Evolutionary conservation across 1,139 yeast species (phyloP).

Genomic region (Zygosaccharomyces sapae): DNA sequence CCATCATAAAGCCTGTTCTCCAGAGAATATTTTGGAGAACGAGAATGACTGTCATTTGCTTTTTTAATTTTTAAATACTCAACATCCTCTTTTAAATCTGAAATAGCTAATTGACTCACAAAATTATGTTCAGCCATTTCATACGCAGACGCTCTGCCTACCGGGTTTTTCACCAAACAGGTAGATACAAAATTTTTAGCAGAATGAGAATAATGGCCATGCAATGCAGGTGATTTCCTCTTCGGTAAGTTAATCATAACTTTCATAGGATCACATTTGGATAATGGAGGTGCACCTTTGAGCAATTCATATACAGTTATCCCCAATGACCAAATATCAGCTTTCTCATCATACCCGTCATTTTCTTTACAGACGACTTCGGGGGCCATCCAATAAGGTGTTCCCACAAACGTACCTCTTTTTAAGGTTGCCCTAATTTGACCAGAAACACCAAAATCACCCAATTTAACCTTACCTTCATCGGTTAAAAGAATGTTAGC

Average conservation of each 20-base stretch:
- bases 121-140: slow-evolving; percentile 47
- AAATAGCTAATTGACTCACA: slow-evolving; percentile 32
- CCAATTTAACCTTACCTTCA: slow-evolving; percentile 62
- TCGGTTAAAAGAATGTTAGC: slow-evolving; percentile 72
- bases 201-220: slow-evolving; percentile 43
- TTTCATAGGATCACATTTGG: slow-evolving; percentile 69
- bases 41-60: slow-evolving; percentile 19
- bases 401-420: slow-evolving; percentile 76
- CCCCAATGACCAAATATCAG: slow-evolving; percentile 87
- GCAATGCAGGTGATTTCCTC: slow-evolving; percentile 59
- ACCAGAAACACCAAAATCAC: slow-evolving; percentile 87
- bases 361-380: slow-evolving; percentile 53
- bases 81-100: slow-evolving; percentile 31
- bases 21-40: slow-evolving; percentile 35
- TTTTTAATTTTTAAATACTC: slow-evolving; percentile 30
- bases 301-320: slow-evolving; percentile 74
- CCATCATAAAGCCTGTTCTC: slow-evolving; percentile 32
- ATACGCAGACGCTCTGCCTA: slow-evolving; percentile 47
- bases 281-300: slow-evolving; percentile 68
- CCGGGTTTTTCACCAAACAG: slow-evolving; percentile 59
- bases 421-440: slow-evolving; percentile 60
- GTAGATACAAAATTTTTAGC: slow-evolving; percentile 56
- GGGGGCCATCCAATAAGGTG: slow-evolving; percentile 95
- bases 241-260: slow-evolving; percentile 70
- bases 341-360: slow-evolving; percentile 68